Base-by-base conservation (phyloP, 805 yeast genomes). In the Pichia cabralensis region DNA sequence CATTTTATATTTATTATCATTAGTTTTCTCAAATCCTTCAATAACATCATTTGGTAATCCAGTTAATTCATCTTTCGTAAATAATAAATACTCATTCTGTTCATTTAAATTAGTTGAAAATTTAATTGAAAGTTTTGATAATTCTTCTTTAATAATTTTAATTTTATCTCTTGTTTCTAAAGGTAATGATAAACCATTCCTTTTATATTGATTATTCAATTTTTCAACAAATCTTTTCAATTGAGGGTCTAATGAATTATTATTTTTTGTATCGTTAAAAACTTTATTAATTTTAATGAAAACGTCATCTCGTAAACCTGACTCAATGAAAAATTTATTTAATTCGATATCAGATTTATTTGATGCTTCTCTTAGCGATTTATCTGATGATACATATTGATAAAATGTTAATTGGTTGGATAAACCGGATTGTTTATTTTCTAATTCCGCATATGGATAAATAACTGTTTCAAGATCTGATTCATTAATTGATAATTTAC, bases 11-110 rank as follows among this genome's bases (percentile, higher is more conserved):
- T 59, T 55, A 6, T 44, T 46, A 14, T 33, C 29, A 22, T 60
- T 58, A n/a, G n/a, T n/a, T n/a, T n/a, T n/a, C 35, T 69, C 79
- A 48, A 76, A 78, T 49, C 70, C 80, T 14, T 65, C 66, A 44
- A 80, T 45, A 3, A 72, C 72, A 38, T 72, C 74, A 26, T 67
- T 65, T 3, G 94, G 88, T 28, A 84, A 79, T 25, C 95, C 95
- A 8, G 65, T 70, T 28, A 84, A 63, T 50, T 84, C 78, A 34
- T 76, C 77, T 38, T 54, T 57, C 25, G 85, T 67, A 55, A 82
- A 81, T 18, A 65, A 42, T 22, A 79, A 47, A 46, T 49, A 72
- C 22, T 73, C 88, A 14, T 70, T 69, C 49, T 80, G 83, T 54
- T 79, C 89, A 38, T 80, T 84, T 37, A 75, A 60, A 50, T 80